phyloP scores from a whole-genome alignment of 2,329 filamentous ascomycete genomes.

The Verticillium albo-atrum region DNA sequence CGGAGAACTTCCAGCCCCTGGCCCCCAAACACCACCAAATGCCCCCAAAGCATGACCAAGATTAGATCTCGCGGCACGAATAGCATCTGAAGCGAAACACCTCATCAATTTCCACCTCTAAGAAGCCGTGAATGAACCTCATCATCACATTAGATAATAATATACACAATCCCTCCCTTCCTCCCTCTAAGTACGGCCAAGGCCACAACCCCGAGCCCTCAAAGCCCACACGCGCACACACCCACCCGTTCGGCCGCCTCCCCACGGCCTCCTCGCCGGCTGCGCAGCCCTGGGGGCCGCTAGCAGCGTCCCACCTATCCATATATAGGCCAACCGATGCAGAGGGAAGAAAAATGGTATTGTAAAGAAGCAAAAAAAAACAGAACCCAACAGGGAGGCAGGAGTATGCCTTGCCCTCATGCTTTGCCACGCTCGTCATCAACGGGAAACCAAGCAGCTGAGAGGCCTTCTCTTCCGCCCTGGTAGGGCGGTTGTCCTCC shows the following conservation, averaged over 20 bases:
- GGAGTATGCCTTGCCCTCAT: not conserved
- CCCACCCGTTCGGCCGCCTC: not conserved
- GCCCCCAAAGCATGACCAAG: slow-evolving; percentile 2
- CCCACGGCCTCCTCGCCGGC: not conserved
- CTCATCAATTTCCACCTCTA: not conserved
- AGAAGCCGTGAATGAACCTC: not conserved
- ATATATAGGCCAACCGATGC: not conserved
- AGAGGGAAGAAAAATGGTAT: not conserved
- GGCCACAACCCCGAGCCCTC: not conserved
- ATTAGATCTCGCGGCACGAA: not conserved
- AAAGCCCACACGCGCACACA: no score
- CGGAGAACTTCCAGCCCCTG: not conserved
- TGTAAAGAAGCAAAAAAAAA: not conserved
- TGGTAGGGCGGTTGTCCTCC: not conserved
- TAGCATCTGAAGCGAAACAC: not conserved
- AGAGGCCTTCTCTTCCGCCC: not conserved
- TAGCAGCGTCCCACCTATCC: not conserved
- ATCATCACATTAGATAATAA: not conserved
- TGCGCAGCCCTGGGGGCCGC: not conserved
- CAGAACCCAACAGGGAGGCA: not conserved
- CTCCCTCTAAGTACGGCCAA: not conserved
- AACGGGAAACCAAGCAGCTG: not conserved
- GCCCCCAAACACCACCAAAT: slow-evolving; percentile 2
- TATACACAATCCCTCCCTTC: not conserved
- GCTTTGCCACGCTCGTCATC: not conserved